Conservation (phyloP, 2,329 filamentous ascomycete species). For the Colletotrichum sp. region DNA sequence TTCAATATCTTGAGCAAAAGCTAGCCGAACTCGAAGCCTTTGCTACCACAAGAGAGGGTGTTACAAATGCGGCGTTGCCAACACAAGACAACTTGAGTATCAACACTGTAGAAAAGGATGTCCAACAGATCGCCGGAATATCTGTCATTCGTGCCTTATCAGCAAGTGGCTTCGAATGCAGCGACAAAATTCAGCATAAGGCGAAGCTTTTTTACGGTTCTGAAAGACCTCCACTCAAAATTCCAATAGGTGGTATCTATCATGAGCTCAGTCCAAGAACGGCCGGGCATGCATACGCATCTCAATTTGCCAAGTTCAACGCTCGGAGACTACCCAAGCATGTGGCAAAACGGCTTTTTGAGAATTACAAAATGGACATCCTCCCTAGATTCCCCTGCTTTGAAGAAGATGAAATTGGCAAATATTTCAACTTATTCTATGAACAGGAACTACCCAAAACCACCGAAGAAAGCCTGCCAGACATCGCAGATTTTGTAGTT, state of each 20-base stretch:
- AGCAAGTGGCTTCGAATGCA: not conserved
- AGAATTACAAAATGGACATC: not conserved
- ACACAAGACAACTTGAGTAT: not conserved
- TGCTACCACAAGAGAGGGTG: not conserved
- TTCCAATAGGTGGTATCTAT: conserved; percentile 23
- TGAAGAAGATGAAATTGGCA: not conserved
- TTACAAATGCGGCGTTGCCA: not conserved
- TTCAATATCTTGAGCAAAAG: not conserved
- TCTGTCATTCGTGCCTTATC: not conserved
- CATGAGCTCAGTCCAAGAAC: not conserved
- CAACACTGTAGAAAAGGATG: not conserved
- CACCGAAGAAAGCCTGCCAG: not conserved
- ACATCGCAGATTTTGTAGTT: not conserved
- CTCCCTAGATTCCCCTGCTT: not conserved
- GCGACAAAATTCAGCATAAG: not conserved
- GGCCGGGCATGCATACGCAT: not conserved
- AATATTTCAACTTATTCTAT: not conserved
- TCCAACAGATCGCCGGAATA: not conserved
- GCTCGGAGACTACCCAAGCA: not conserved
- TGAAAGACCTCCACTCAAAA: conserved; percentile 26
- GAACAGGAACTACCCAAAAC: not conserved
- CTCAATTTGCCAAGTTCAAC: not conserved
- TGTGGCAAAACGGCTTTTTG: not conserved
- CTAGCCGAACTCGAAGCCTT: not conserved
- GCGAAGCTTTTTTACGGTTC: conserved; percentile 26